These are phyloP conservation scores for Phialophora macrospora DNA, from an alignment of 2,329 filamentous ascomycete genomes.

Conservation along the genomic window DNA sequence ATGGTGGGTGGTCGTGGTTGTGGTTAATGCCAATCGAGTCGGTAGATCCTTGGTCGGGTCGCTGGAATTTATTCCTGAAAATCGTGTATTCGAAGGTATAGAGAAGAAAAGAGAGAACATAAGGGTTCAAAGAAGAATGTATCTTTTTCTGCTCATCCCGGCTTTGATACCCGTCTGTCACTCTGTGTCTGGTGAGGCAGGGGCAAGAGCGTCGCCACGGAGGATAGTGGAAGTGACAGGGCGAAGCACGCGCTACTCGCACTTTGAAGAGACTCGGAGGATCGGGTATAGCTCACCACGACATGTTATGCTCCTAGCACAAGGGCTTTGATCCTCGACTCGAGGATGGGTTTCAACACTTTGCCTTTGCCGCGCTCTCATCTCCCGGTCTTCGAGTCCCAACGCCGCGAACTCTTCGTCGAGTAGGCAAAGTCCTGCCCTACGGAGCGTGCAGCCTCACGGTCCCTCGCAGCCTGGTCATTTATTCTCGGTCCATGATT, in stretches of 20 bases:
- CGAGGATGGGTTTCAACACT: background rate
- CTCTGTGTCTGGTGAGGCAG: background rate
- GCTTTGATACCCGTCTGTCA: background rate
- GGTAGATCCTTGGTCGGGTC: background rate
- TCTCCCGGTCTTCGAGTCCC: background rate
- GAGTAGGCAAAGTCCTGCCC: background rate
- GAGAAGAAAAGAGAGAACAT: background rate
- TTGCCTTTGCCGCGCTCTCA: background rate
- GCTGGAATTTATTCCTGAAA: background rate
- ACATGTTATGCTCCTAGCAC: background rate
- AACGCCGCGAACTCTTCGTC: background rate
- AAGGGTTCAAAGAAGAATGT: background rate
- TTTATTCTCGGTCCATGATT: conserved; percentile 5
- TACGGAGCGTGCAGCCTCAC: background rate
- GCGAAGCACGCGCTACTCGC: background rate
- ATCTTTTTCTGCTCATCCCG: background rate
- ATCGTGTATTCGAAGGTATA: background rate
- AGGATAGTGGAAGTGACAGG: background rate
- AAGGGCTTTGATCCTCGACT: background rate
- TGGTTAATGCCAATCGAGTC: background rate
- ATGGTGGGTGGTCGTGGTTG: background rate
- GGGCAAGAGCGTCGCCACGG: background rate
- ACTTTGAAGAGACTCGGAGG: background rate
- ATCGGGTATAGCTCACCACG: background rate
- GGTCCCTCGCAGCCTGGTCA: conserved; percentile 6